Conservation (phyloP, 257 asterid genomes). For the Forsythia viridissima region DNA sequence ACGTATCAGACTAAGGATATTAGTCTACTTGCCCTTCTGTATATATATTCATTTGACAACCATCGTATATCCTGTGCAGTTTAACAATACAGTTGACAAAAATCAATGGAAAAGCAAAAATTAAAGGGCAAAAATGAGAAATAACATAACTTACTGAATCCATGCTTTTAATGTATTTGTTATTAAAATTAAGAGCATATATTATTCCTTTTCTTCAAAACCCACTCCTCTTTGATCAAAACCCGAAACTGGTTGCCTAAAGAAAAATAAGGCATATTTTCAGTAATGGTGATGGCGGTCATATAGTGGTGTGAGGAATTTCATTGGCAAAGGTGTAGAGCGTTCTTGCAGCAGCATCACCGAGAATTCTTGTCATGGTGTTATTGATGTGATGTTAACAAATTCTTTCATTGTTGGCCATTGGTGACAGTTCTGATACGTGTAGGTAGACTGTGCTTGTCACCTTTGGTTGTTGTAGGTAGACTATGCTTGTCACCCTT, state of each 20-base stretch:
- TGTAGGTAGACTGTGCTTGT: no score
- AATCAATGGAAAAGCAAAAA: slow-evolving; percentile 4
- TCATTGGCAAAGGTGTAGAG: no score
- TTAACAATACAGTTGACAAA: slow-evolving; percentile 3
- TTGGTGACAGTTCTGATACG: no score
- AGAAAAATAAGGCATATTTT: no score
- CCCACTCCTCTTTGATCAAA: background rate
- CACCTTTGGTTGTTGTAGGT: no score
- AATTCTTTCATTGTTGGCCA: no score
- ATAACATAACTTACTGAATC: background rate
- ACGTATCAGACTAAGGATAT: slow-evolving; percentile 7
- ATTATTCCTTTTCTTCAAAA: background rate
- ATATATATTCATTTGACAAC: slow-evolving; percentile 29
- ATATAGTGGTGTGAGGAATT: no score
- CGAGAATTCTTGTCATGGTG: background rate
- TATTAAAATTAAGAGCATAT: background rate
- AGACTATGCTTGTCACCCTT: no score
- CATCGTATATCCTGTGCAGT: slow-evolving; percentile 44
- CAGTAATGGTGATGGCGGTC: no score
- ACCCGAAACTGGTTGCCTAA: background rate
- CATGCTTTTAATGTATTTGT: background rate
- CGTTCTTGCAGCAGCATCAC: no score
- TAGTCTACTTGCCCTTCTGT: slow-evolving; percentile 24
- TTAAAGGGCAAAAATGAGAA: background rate
- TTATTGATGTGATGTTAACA: background rate